Evolutionary conservation across 2,329 filamentous ascomycete species (phyloP).

Genomic region (Stagonosporopsis chrysanthemi): DNA sequence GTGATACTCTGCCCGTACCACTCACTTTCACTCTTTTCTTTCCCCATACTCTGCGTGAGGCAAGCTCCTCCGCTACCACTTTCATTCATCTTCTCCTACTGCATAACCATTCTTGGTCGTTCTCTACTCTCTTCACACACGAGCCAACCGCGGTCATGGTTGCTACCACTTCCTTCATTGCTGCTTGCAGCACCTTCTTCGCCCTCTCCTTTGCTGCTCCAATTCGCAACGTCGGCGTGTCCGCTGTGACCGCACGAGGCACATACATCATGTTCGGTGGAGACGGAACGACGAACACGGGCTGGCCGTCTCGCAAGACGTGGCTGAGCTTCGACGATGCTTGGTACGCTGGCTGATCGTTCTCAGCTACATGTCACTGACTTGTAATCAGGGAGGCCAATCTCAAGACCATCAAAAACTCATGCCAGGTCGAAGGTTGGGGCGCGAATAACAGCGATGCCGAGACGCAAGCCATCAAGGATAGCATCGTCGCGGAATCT

Average conservation of each 20-base stretch:
- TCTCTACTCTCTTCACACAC: background rate
- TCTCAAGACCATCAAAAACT: slow-evolving; percentile 43
- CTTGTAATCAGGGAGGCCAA: slow-evolving; percentile 42
- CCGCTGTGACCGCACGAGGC: slow-evolving; percentile 28
- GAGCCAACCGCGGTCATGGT: slow-evolving; percentile 24
- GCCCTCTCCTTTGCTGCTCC: slow-evolving; percentile 35
- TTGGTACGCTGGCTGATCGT: slow-evolving; percentile 28
- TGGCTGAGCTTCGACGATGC: slow-evolving; percentile 50
- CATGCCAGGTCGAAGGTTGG: slow-evolving; percentile 46
- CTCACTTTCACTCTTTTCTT: slow-evolving; percentile 5
- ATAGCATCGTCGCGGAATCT: slow-evolving; percentile 47
- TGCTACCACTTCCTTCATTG: slow-evolving; percentile 26
- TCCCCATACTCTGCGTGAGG: slow-evolving; percentile 11
- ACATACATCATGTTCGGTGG: slow-evolving; percentile 43
- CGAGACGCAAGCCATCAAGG: slow-evolving; percentile 50
- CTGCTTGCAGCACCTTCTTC: slow-evolving; percentile 39
- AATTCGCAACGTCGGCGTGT: slow-evolving; percentile 17
- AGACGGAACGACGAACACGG: slow-evolving; percentile 44
- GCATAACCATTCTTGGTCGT: slow-evolving; percentile 1
- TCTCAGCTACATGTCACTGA: slow-evolving; percentile 8
- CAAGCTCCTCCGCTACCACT: slow-evolving; percentile 15
- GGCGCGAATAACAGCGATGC: slow-evolving; percentile 49
- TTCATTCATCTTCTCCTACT: slow-evolving; percentile 7
- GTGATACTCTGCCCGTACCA: slow-evolving; percentile 6
- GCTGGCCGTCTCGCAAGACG: slow-evolving; percentile 47